Percentiles rank a stretch among this genome's conserved stretches.
These are phyloP conservation scores for Saturnispora zaruensis DNA, from an alignment of 805 yeast genomes.

Conservation along the genomic window DNA sequence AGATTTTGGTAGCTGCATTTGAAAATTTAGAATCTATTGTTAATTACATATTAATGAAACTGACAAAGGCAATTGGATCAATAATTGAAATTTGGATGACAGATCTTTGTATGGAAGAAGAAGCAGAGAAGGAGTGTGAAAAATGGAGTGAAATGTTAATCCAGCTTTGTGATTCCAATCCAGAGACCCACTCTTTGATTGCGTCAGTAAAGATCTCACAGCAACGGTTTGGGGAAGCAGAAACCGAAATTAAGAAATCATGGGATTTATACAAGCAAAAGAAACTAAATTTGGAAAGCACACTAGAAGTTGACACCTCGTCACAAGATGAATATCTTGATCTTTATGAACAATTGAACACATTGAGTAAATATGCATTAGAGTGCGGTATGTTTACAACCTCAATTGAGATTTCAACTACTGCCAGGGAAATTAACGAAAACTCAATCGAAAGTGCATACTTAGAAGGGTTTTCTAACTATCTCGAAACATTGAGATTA, in stretches of 20 bases:
- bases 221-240: constrained; percentile 65
- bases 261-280: constrained; percentile 60
- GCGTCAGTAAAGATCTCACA: constrained; percentile 89
- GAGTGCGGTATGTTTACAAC: constrained; percentile 68
- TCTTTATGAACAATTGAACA: constrained; percentile 61
- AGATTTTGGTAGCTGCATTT: constrained; percentile 24
- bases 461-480: constrained; percentile 69
- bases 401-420: constrained; percentile 55
- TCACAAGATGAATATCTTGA: constrained; percentile 45
- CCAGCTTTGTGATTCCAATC: constrained; percentile 47
- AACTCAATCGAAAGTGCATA: constrained; percentile 75
- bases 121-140: constrained; percentile 79
- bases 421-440: constrained; percentile 73
- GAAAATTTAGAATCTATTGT: constrained; percentile 21
- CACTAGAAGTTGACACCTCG: constrained; percentile 25
- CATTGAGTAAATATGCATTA: constrained; percentile 64
- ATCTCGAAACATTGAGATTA: constrained; percentile 37
- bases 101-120: constrained; percentile 87
- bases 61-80: constrained; percentile 73
- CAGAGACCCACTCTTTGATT: constrained; percentile 75
- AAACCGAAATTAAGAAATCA: constrained; percentile 52
- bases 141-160: constrained; percentile 57
- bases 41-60: constrained; percentile 42
- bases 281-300: constrained; percentile 39
- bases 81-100: constrained; percentile 97